phyloP scores from a whole-genome alignment of 768 basidiomycete species.

The Rhodosporidiobolus odoratus region DNA sequence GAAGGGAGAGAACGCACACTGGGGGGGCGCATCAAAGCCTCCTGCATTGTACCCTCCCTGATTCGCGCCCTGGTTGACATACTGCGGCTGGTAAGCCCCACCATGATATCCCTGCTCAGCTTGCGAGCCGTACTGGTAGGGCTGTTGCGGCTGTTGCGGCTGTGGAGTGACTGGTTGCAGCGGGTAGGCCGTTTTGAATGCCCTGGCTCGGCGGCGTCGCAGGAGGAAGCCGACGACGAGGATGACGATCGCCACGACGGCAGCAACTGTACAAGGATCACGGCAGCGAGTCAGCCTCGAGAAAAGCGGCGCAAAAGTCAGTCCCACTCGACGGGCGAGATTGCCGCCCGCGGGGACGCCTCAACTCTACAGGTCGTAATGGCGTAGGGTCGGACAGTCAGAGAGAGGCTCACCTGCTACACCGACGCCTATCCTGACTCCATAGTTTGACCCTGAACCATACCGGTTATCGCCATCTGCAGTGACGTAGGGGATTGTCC shows the following conservation, averaged over 20 bases:
- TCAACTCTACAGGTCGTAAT: too few species aligned
- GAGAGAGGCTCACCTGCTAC: conserved; percentile 10
- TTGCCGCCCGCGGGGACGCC: too few species aligned
- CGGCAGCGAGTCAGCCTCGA: background rate
- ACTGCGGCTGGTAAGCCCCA: background rate
- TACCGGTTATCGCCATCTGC: conserved; percentile 18
- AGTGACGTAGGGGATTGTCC: too few species aligned
- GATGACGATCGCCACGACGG: conserved; percentile 25
- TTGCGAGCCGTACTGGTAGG: background rate
- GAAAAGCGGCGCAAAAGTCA: too few species aligned
- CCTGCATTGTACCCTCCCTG: background rate
- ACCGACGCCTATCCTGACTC: conserved; percentile 23
- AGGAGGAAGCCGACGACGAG: conserved; percentile 22
- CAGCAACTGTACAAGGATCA: conserved; percentile 1
- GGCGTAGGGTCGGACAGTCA: background rate
- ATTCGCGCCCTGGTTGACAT: background rate
- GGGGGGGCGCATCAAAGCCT: conserved; percentile 12
- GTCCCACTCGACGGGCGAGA: too few species aligned
- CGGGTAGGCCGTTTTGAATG: conserved; percentile 30
- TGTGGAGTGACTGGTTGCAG: conserved; percentile 3
- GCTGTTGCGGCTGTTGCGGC: background rate
- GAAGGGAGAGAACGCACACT: conserved; percentile 12
- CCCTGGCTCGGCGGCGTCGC: conserved; percentile 21
- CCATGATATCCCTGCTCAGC: conserved; percentile 1
- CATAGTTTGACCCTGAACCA: conserved; percentile 8